Evolutionary conservation across 257 asterid species (phyloP), one percentile per base, ranked within the genome.

Genomic region (Solanum lycopersicoides): DNA sequence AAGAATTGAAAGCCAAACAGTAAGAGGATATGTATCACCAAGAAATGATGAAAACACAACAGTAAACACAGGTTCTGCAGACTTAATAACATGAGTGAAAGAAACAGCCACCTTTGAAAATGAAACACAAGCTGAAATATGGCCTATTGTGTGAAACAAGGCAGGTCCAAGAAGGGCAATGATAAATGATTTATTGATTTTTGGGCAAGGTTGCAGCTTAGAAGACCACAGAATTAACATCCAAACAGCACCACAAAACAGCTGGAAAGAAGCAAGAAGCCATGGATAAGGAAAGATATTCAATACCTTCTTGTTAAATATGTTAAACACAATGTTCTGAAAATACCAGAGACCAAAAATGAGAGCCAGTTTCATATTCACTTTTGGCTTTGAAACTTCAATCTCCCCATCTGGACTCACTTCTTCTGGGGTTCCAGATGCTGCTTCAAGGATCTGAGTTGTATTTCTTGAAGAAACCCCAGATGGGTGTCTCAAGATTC

Each of bases 71-170:
- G 99, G 99, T 91, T 96, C 99, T 4, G 98, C 99, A 79, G 99
- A 96, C 85, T 96, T 96, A 21, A 96, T 96, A 12, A 96, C 99
- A 92, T 96, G 99, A 5, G 99, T 96, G 91, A 96, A 96, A 4
- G 99, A 96, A 86, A 96, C 98, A 82, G 99, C 98, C 16, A 96
- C 99, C 88, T 96, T 96, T 11, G 99, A 96, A 90, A 96, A 96
- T 5, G 99, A 96, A 88, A 96, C 99, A 86, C 99, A 96, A 10
- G 99, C 99, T 12, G 99, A 96, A 59, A 96, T 96, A 89, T 96
- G 99, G 89, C 99, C 98, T 44, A 95, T 88, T 1, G 98, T 96
- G 92, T 95, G 98, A 87, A 95, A 96, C 71, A 96, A 95, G 4
- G 99, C 98, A 82, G 98, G 99, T 14, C 98, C 99, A 47, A 96